A percentile compares a stretch with the other conserved stretches of the same genome.
These are phyloP conservation scores for Alternaria incomplexa DNA, from an alignment of 2,329 filamentous ascomycete genomes.

Conservation along the genomic window DNA sequence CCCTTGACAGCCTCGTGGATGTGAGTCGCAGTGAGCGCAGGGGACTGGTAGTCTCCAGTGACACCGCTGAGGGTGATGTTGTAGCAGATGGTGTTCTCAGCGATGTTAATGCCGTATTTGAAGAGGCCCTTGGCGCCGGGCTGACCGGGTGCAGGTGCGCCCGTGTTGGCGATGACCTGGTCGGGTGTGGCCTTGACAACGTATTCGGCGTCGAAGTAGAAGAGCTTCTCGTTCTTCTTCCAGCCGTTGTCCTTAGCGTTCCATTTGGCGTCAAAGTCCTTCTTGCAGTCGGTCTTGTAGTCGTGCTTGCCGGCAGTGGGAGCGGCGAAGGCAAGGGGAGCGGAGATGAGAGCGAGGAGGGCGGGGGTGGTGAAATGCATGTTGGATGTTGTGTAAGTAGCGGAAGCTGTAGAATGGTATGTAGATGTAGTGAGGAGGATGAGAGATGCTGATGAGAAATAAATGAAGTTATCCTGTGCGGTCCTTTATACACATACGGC, in stretches of 20 bases:
- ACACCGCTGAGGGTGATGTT: slow-evolving; percentile 61
- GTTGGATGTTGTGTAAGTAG: neutral
- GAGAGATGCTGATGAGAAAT: slow-evolving; percentile 9
- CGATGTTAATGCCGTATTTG: slow-evolving; percentile 61
- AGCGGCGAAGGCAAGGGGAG: slow-evolving; percentile 27
- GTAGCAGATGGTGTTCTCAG: slow-evolving; percentile 54
- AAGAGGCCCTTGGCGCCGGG: slow-evolving; percentile 56
- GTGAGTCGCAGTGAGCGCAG: slow-evolving; percentile 61
- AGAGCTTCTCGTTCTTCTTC: slow-evolving; percentile 34
- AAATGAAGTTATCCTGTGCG: neutral
- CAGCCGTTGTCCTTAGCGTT: slow-evolving; percentile 22
- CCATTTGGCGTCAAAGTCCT: slow-evolving; percentile 32
- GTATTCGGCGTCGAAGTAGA: slow-evolving; percentile 59
- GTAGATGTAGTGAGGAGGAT: neutral
- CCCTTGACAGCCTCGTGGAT: slow-evolving; percentile 59
- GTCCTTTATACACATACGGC: slow-evolving; percentile 24
- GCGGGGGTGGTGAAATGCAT: slow-evolving; percentile 33
- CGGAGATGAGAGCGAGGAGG: slow-evolving; percentile 24
- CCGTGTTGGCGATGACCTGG: slow-evolving; percentile 56
- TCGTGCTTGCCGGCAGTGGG: slow-evolving; percentile 17
- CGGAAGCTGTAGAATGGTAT: neutral
- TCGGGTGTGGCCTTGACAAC: slow-evolving; percentile 56
- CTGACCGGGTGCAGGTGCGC: slow-evolving; percentile 50
- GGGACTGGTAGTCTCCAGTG: slow-evolving; percentile 58
- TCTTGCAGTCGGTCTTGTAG: slow-evolving; percentile 26